These are phyloP conservation scores for Helotiales sp. DNA, from an alignment of 2,329 filamentous ascomycete species.

Conservation along the genomic window DNA sequence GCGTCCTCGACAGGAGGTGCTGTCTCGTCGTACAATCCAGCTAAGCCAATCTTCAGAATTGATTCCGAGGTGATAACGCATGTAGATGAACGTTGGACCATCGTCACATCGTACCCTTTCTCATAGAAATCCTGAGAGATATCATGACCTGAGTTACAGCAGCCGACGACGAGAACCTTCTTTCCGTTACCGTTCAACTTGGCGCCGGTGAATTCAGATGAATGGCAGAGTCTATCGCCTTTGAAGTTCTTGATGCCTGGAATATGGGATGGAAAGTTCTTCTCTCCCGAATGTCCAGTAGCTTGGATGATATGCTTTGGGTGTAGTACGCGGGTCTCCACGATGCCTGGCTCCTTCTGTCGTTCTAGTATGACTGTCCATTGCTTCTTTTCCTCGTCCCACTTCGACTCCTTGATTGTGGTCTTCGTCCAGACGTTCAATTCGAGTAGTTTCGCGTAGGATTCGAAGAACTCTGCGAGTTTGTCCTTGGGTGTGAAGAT, in stretches of 20 bases:
- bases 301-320: conserved; percentile 28
- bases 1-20: conserved; percentile 61
- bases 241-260: conserved; percentile 53
- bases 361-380: conserved; percentile 58
- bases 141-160: conserved; percentile 68
- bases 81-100: conserved; percentile 68
- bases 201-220: conserved; percentile 58
- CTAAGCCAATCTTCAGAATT: conserved; percentile 44
- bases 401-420: conserved; percentile 47
- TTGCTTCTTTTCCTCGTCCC: conserved; percentile 46
- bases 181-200: conserved; percentile 48
- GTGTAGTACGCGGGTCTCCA: conserved; percentile 18
- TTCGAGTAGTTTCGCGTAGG: conserved; percentile 64
- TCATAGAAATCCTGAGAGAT: conserved; percentile 69
- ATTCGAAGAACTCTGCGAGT: conserved; percentile 66
- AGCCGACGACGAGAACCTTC: conserved; percentile 64
- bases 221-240: conserved; percentile 60
- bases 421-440: conserved; percentile 66
- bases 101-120: conserved; percentile 66
- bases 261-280: conserved; percentile 46
- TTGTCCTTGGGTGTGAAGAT: conserved; percentile 73
- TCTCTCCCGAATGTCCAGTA: conserved; percentile 46
- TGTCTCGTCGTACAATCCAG: conserved; percentile 39
- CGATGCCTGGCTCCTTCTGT: conserved; percentile 34
- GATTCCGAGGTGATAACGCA: conserved; percentile 59